These are phyloP conservation scores for Papilionanthe hybrid DNA, from an alignment of 116 monocot genomes.

Conservation along the genomic window DNA sequence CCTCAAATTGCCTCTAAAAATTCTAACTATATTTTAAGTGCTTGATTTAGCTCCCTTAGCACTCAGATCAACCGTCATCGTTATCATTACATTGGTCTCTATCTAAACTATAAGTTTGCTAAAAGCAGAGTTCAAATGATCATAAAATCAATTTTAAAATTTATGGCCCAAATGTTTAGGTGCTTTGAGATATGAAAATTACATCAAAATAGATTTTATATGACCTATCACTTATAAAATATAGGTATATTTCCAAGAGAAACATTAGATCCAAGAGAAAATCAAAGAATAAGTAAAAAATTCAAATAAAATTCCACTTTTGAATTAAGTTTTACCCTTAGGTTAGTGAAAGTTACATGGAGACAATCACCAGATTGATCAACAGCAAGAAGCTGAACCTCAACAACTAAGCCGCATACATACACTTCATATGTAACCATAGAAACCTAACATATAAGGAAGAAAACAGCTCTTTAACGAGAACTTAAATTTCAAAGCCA, in stretches of 20 bases:
- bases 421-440: neutral
- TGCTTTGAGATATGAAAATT: too few species aligned
- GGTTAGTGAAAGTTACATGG: neutral
- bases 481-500: slow-evolving; percentile 70
- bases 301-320: neutral
- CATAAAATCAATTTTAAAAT: too few species aligned
- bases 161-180: too few species aligned
- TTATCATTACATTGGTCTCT: too few species aligned
- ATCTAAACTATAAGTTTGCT: too few species aligned
- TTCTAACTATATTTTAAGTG: too few species aligned
- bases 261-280: neutral
- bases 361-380: neutral
- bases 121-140: too few species aligned
- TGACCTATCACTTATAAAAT: too few species aligned
- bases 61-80: too few species aligned
- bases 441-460: neutral
- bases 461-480: neutral
- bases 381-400: neutral
- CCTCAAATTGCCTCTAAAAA: too few species aligned
- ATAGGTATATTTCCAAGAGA: neutral
- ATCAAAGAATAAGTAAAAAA: neutral
- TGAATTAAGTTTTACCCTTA: neutral
- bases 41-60: too few species aligned
- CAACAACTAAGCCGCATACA: neutral
- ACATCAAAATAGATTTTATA: too few species aligned